Evolutionary conservation across 2,329 filamentous ascomycete genomes (phyloP).

Genomic region (Aureobasidium sp.): DNA sequence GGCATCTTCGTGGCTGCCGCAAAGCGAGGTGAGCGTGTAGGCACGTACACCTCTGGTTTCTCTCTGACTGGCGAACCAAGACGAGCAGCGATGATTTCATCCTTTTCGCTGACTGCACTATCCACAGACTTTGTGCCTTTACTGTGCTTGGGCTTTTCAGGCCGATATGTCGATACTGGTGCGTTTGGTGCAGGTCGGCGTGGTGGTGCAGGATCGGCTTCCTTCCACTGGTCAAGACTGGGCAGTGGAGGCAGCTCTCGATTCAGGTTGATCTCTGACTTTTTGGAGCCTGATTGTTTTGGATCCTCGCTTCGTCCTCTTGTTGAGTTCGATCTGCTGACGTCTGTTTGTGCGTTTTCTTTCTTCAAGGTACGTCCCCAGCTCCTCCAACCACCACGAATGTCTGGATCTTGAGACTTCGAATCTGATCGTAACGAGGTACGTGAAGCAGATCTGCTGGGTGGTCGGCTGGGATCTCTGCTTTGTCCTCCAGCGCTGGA

Average conservation of each 20-base stretch:
- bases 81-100: constrained; percentile 21
- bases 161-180: constrained; percentile 5
- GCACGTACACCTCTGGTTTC: constrained; percentile 19
- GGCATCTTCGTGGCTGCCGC: not conserved
- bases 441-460: constrained; percentile 2
- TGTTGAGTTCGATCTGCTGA: constrained; percentile 13
- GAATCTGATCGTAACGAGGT: not conserved
- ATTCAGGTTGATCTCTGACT: constrained; percentile 36
- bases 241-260: constrained; percentile 43
- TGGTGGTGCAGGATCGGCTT: constrained; percentile 18
- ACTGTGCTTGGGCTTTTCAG: constrained; percentile 1
- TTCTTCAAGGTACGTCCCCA: constrained; percentile 10
- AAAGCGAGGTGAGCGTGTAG: constrained; percentile 17
- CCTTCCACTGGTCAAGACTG: constrained; percentile 37
- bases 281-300: not conserved
- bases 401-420: not conserved
- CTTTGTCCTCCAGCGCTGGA: constrained; percentile 17
- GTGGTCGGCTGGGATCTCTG: not conserved
- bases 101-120: constrained; percentile 15
- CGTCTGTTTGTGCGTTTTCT: not conserved
- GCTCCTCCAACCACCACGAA: constrained; percentile 5
- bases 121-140: constrained; percentile 6
- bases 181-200: not conserved
- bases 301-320: constrained; percentile 4
- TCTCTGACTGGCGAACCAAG: constrained; percentile 22